Evolutionary conservation across 768 basidiomycete species (phyloP), one percentile per base, ranked within the genome.

Genomic region (Boletellus ananiceps): DNA sequence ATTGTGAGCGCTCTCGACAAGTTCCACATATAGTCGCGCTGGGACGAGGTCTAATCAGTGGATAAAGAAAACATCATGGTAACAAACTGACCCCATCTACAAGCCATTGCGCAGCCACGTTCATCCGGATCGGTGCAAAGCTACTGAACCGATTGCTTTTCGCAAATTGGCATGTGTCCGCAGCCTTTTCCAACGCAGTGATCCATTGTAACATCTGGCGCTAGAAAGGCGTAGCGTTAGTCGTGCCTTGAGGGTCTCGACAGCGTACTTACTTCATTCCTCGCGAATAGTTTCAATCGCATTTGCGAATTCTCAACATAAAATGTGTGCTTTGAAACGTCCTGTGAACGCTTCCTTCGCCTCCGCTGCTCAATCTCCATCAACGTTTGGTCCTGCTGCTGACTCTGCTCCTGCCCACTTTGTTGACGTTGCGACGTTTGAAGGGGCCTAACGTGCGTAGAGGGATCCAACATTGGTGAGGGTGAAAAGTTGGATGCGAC

Each of bases 1-100:
- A 96, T 77, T 21, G 89, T 74, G 40, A 99, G 85, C 0, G 95
- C 95, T 35, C 91, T 80, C 19, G 90, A 91, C 19, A 99, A 71
- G 62, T 94, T 95, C 96, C 95, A 99, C 70, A 93, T 95, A 63
- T 99, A 99, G 66, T 99, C 95, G 11, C 95, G 84, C 88, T 94
- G 51, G 25, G n/a, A 51, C 44, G 45, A 54, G 13, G 45, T 33
- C 34, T 19, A 45, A 46, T 40, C 14, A 46, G 43, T 50, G 4
- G 8, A 50, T 35, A 54, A 21, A 5, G 15, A 5, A 9, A 34
- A 23, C 7, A 29, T n/a, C 11, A 33, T 19, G 16, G 37, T 12
- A 39, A 38, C 4, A 51, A 8, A 74, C 88, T 63, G 54, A 94
- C 91, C 15, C 95, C 95, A 67, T 99, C 95, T 15, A 98, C 93